Base-by-base conservation (phyloP, 2,329 filamentous ascomycete genomes). In the Myriosclerotinia curreyana region DNA sequence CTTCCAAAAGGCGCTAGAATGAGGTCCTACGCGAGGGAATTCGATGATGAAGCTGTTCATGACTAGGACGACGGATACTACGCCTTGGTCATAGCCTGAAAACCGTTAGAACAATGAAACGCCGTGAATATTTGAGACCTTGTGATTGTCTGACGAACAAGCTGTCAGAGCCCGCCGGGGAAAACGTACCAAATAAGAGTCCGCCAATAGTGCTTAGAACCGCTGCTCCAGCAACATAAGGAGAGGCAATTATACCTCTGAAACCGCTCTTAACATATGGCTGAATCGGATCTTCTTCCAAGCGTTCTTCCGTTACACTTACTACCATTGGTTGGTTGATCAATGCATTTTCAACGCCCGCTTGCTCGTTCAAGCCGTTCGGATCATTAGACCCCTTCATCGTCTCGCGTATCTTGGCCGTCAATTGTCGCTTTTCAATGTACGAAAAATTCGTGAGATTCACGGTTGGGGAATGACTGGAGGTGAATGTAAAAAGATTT, bases 1-100 rank as follows among this genome's bases (percentile, higher is more conserved):
- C 38, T 64, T 64, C 62, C 36, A 51, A 38, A 64, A 64, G 14
- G 46, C 54, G n/a, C 48, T 60, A 15, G 62, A 64, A n/a, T 64
- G 28, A 7, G 55, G 55, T 3, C 55, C 55, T 28, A 64, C 31
- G 14, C 49, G 62, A 46, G 77, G 79, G 40, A 76, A 74, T 15
- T 71, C 68, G 48, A 74, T 72, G 5, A 70, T 74, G 65, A 81
- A 80, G 49, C 77, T 78, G 55, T 78, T 73, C 73, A 79, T 78
- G 8, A 76, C 78, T 51, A 80, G 74, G 51, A 81, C 76, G 49
- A 77, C 78, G 0, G 77, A 79, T 56, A 80, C 75, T 42, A 81
- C 77, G 38, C 78, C 78, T 4, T 77, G 79, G 61, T 81, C 79
- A 70, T 80, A 81, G 12, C 79, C 79, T 50, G 80, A 77, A 25